These are phyloP conservation scores for Hyphopichia burtonii DNA, from an alignment of 1,139 yeast species.

Conservation along the genomic window DNA sequence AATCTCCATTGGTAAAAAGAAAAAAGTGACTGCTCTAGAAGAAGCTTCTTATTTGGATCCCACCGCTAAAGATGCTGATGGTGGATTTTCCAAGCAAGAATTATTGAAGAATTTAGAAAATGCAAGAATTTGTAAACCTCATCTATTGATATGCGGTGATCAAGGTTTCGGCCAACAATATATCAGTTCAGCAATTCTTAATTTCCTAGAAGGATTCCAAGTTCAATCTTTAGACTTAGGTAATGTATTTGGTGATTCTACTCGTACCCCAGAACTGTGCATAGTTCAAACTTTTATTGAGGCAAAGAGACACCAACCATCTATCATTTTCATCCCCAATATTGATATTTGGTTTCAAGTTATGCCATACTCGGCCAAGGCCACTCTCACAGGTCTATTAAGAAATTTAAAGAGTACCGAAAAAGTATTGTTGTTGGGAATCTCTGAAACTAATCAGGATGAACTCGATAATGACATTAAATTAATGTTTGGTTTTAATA, in stretches of 20 bases:
- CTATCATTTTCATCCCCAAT: conserved; percentile 82
- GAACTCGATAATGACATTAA: conserved; percentile 38
- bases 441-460: conserved; percentile 52
- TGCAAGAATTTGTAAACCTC: conserved; percentile 79
- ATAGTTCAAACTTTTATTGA: conserved; percentile 84
- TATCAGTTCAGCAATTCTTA: conserved; percentile 77
- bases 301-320: conserved; percentile 87
- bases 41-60: conserved; percentile 70
- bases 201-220: conserved; percentile 85
- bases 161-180: conserved; percentile 91
- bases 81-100: conserved; percentile 70
- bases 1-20: conserved; percentile 26
- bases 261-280: conserved; percentile 81
- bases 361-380: conserved; percentile 65
- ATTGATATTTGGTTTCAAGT: conserved; percentile 75
- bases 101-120: conserved; percentile 55
- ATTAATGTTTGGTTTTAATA: conserved; percentile 52
- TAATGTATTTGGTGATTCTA: conserved; percentile 73
- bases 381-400: conserved; percentile 70
- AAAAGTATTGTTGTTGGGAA: conserved; percentile 71
- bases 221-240: conserved; percentile 85
- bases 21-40: conserved; percentile 59
- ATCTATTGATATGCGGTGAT: conserved; percentile 69
- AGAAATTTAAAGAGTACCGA: conserved; percentile 72
- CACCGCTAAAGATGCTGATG: conserved; percentile 54